Evolutionary conservation across 495 filamentous ascomycete genomes (phyloP).

Genomic region (Tuber indicum): DNA sequence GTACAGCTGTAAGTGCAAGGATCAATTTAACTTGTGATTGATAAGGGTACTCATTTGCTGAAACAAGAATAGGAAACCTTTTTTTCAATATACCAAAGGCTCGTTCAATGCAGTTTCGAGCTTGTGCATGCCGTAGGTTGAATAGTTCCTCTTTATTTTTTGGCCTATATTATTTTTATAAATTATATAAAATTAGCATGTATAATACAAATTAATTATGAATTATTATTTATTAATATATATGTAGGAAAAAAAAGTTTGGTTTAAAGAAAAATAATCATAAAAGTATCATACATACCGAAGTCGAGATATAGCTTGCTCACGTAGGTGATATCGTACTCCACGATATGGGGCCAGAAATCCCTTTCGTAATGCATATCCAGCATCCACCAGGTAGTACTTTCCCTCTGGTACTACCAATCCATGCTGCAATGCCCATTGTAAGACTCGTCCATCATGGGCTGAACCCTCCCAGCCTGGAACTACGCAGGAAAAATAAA

Average conservation of each 20-base stretch:
- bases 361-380: background rate
- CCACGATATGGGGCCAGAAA: background rate
- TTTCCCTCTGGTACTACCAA: background rate
- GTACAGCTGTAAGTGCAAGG: conserved; percentile 9
- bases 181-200: too few species aligned
- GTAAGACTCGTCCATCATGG: conserved; percentile 8
- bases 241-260: background rate
- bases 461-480: conserved; percentile 17
- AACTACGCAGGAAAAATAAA: conserved; percentile 12
- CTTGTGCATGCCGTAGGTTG: conserved; percentile 18
- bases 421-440: background rate
- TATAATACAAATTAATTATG: too few species aligned
- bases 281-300: too few species aligned
- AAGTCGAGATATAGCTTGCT: background rate
- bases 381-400: background rate
- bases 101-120: conserved; percentile 13
- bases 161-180: conserved; percentile 1
- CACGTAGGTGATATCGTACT: background rate
- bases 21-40: conserved; percentile 9
- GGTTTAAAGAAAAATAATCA: too few species aligned
- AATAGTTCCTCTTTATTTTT: conserved; percentile 20
- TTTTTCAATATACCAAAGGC: conserved; percentile 24
- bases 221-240: too few species aligned
- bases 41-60: conserved; percentile 8
- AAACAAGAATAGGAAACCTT: conserved; percentile 12